Evolutionary conservation across 2,329 filamentous ascomycete species (phyloP).

Genomic region (Pseudogymnoascus sp.): DNA sequence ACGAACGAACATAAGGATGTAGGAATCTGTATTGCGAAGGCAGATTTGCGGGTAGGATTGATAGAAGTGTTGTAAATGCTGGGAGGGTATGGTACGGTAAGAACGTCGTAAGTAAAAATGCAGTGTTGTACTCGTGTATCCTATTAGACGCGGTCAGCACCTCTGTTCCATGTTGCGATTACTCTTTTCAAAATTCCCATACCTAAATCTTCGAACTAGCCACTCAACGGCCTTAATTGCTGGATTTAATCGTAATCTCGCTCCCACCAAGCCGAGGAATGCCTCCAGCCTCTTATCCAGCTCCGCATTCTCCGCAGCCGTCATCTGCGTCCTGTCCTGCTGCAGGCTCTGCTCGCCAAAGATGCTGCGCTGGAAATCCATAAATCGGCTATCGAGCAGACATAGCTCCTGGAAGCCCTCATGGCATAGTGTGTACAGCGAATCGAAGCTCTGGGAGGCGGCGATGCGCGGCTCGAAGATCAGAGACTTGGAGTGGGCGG

Average conservation of each 20-base stretch:
- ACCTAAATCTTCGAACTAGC: conserved; percentile 87
- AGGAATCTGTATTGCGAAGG: conserved; percentile 76
- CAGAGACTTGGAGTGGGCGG: conserved; percentile 85
- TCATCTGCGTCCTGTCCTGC: conserved; percentile 82
- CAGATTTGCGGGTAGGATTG: conserved; percentile 72
- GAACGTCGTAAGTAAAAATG: conserved; percentile 72
- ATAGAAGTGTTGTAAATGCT: conserved; percentile 77
- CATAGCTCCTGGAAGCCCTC: conserved; percentile 91
- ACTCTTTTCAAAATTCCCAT: conserved; percentile 24
- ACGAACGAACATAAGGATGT: conserved; percentile 72
- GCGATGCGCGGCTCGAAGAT: conserved; percentile 86
- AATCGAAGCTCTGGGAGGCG: conserved; percentile 81
- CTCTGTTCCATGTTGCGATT: background rate
- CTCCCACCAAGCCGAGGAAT: conserved; percentile 74
- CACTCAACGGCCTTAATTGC: conserved; percentile 90
- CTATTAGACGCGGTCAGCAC: conserved; percentile 37
- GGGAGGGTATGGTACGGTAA: conserved; percentile 85
- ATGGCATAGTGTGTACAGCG: conserved; percentile 75
- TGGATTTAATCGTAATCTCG: conserved; percentile 72
- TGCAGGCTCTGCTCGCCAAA: conserved; percentile 92
- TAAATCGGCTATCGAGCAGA: conserved; percentile 72
- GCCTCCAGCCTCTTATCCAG: conserved; percentile 70
- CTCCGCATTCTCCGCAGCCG: conserved; percentile 69
- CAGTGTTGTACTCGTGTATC: conserved; percentile 85
- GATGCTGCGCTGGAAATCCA: conserved; percentile 65